phyloP scores from a whole-genome alignment of 2,329 filamentous ascomycete genomes.

The Verticillium zaregamsianum region DNA sequence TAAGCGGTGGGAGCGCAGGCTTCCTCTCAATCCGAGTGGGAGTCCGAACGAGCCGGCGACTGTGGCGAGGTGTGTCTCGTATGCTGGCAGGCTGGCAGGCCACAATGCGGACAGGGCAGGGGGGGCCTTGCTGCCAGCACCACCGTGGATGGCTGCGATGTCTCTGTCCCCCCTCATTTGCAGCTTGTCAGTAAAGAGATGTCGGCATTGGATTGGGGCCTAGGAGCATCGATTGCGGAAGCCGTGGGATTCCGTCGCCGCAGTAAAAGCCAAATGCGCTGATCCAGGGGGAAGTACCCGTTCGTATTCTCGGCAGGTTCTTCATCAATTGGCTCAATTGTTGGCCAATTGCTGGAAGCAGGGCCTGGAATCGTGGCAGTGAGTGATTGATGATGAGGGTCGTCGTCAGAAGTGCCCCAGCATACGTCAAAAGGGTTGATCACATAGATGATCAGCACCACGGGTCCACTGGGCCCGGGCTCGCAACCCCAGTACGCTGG shows the following conservation, averaged over 20 bases:
- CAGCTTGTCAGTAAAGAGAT: neutral
- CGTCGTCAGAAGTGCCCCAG: neutral
- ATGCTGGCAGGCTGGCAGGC: neutral
- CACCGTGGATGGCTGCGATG: neutral
- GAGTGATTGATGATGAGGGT: neutral
- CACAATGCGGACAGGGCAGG: neutral
- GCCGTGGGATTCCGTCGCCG: neutral
- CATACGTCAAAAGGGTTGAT: neutral
- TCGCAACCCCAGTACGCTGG: neutral
- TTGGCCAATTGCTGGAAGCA: neutral
- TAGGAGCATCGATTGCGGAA: neutral
- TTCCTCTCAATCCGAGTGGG: neutral
- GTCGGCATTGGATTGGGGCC: neutral
- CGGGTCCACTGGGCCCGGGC: neutral
- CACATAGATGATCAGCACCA: neutral
- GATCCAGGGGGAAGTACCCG: neutral
- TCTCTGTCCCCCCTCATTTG: neutral
- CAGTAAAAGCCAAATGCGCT: neutral
- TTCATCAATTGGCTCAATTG: neutral
- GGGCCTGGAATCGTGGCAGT: neutral
- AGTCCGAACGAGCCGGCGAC: neutral
- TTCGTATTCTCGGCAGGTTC: neutral
- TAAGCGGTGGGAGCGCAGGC: neutral
- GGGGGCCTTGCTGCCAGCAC: neutral
- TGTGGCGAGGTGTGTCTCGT: neutral